Evolutionary conservation across 2,329 filamentous ascomycete species (phyloP), one percentile per base, ranked within the genome.

Genomic region (Aspergillus glaucus): DNA sequence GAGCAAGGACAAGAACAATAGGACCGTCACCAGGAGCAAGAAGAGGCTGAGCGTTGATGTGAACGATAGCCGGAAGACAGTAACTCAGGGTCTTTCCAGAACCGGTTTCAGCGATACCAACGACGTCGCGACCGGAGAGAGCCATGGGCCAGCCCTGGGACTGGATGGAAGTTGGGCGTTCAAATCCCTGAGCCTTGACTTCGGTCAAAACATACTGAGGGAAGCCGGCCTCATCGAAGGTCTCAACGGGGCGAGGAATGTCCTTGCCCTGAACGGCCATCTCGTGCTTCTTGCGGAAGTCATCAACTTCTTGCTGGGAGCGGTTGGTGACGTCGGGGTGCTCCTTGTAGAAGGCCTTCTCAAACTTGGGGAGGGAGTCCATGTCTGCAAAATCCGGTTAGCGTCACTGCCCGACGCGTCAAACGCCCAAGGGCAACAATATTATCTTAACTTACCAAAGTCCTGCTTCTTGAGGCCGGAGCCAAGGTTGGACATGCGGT

Each of bases 321-420:
- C 93, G 88, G 62, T 72, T 77, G 53, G 83, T 73, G 52, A 98
- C 92, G 51, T 82, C 82, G 28, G 85, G 79, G 67, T 93, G 85
- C 75, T 97, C 93, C 78, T 97, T 95, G 82, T 98, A 98, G 77
- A 98, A 98, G 7, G 88, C 91, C 76, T 98, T 98, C 70, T 98
- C 93, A 75, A 98, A 98, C 74, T 97, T 97, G 62, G 93, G 92
- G 42, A 98, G 67, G 6, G 84, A 70, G 64, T 70, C 77, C 47
- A 93, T 62, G 68, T 98, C 93, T 93, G 58, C 17, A 44, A 34
- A 51, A 49, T 39, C 55, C 44, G 21, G 54, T 69, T 58, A 66
- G 62, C 55, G 6, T 22, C 22, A 22, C 22, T 22, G 5, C 22
- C 22, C 22, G 54, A 52, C 44, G 24, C 7, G 47, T 55, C 34